A percentile compares a stretch with the other conserved stretches of the same genome.
These are phyloP conservation scores for Polymyxa betae DNA, from an alignment of 208 protist species.

Conservation along the genomic window DNA sequence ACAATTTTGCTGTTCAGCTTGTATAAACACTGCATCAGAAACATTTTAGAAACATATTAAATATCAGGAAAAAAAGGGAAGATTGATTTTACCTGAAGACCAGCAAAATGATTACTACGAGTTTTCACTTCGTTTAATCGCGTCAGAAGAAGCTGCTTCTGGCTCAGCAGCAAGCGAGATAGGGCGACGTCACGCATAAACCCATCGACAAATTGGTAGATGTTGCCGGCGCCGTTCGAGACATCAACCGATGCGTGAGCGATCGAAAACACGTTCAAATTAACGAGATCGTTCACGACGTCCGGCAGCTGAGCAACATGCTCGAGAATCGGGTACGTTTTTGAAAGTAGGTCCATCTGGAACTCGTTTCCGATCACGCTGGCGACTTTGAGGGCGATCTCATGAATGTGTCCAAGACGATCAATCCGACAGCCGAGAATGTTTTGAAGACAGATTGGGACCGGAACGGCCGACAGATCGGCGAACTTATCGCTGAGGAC, in stretches of 20 bases:
- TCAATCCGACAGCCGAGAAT: slow-evolving; percentile 53
- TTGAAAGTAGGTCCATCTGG: slow-evolving; percentile 47
- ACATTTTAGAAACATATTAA: no score
- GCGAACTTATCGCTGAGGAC: slow-evolving; percentile 13
- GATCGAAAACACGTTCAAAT: slow-evolving; percentile 8
- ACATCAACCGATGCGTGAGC: neutral
- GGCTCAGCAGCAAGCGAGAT: neutral
- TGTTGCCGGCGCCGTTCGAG: neutral
- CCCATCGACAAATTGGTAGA: slow-evolving; percentile 44
- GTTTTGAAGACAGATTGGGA: slow-evolving; percentile 38
- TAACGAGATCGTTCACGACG: neutral
- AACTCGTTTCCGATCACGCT: slow-evolving; percentile 35
- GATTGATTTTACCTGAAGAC: no score
- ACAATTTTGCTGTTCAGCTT: no score
- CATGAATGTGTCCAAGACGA: slow-evolving; percentile 24
- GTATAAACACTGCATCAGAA: no score
- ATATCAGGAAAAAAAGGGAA: no score
- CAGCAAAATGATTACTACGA: neutral
- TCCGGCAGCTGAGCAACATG: neutral
- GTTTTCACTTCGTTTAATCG: slow-evolving; percentile 20
- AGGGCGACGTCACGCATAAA: slow-evolving; percentile 41
- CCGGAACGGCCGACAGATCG: slow-evolving; percentile 26
- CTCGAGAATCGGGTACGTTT: slow-evolving; percentile 15
- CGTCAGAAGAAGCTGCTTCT: slow-evolving; percentile 40
- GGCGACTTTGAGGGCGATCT: slow-evolving; percentile 38